A percentile compares a stretch with the other conserved stretches of the same genome.
These are phyloP conservation scores for Mucor lusitanicus DNA, from an alignment of 371 early-diverging fungal genomes.

Conservation along the genomic window DNA sequence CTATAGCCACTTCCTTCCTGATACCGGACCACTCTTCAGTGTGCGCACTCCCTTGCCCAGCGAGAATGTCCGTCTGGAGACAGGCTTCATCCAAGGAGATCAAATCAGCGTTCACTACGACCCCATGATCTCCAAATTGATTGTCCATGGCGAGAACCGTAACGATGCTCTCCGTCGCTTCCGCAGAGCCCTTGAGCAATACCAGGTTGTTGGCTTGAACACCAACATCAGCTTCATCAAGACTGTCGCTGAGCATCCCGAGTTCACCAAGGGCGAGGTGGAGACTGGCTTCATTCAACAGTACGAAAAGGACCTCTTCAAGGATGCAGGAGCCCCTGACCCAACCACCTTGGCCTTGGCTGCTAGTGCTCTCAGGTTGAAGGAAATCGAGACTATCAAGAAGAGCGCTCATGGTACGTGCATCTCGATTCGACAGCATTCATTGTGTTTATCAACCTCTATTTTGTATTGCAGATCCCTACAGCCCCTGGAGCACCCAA, in stretches of 20 bases:
- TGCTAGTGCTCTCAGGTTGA: constrained; percentile 65
- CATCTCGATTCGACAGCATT: neutral
- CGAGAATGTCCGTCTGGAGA: constrained; percentile 80
- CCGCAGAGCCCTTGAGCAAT: constrained; percentile 79
- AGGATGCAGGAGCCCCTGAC: constrained; percentile 46
- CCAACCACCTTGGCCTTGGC: constrained; percentile 72
- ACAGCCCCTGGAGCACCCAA: constrained; percentile 63
- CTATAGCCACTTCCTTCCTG: constrained; percentile 87
- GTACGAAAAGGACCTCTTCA: constrained; percentile 71
- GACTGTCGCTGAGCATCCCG: constrained; percentile 76
- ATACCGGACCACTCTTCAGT: constrained; percentile 87
- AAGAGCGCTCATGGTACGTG: constrained; percentile 28
- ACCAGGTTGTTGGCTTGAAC: constrained; percentile 85
- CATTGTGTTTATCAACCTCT: neutral
- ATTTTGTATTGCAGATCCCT: constrained; percentile 19
- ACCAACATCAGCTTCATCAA: constrained; percentile 94
- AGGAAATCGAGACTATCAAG: constrained; percentile 43
- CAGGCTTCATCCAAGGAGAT: constrained; percentile 92
- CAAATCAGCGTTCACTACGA: constrained; percentile 93
- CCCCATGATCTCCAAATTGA: constrained; percentile 97
- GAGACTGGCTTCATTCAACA: constrained; percentile 94
- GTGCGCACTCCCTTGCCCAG: constrained; percentile 70
- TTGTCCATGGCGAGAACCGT: constrained; percentile 86
- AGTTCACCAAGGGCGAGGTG: constrained; percentile 86
- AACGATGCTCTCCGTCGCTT: constrained; percentile 82